Base-by-base conservation (phyloP, 2,329 filamentous ascomycete genomes). In the Aureobasidium lini region DNA sequence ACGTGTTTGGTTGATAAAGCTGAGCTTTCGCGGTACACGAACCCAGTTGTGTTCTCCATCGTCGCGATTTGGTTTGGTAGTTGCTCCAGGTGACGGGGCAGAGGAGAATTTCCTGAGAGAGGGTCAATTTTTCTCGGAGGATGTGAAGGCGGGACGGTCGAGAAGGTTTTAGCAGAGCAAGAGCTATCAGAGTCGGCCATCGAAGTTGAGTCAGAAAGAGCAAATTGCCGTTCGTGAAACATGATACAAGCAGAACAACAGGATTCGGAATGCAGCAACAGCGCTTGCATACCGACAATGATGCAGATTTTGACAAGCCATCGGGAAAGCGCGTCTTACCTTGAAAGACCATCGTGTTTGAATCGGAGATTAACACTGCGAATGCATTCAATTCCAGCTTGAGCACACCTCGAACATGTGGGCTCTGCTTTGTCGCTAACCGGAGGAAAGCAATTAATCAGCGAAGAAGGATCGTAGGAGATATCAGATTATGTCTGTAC, bases 321-420 rank as follows among this genome's bases (percentile, higher is more conserved):
- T 36, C 6, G 16, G 6, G n/a, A 6, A 13, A 8, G 6, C 18
- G 18, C 28, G 28, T 48, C 61, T 61, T 58, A 68, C 67, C 67
- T 68, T 5, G 69, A 67, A 58, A 70, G 69, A 18, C 65, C 63
- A 10, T 65, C 65, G 63, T 71, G 68, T 59, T 66, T 63, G 60
- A 70, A 71, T 7, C 67, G 64, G 56, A 71, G 67, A 39, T 70
- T 69, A 62, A 67, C 67, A 6, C 67, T 67, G 40, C 69, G 56
- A 9, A 69, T 62, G 47, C 69, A 70, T 43, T 69, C 66, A 31
- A 69, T 67, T 13, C 68, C 66, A 28, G 65, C 62, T 58, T 68
- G 69, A 16, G 65, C 60, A 52, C 69, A 71, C 44, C 67, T 60
- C 2, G 64, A 64, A 60, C 69, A 71, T 13, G 44, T 47, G 11